Conservation (phyloP, 2,329 filamentous ascomycete species). For the Ophioceras dolichostomum region DNA sequence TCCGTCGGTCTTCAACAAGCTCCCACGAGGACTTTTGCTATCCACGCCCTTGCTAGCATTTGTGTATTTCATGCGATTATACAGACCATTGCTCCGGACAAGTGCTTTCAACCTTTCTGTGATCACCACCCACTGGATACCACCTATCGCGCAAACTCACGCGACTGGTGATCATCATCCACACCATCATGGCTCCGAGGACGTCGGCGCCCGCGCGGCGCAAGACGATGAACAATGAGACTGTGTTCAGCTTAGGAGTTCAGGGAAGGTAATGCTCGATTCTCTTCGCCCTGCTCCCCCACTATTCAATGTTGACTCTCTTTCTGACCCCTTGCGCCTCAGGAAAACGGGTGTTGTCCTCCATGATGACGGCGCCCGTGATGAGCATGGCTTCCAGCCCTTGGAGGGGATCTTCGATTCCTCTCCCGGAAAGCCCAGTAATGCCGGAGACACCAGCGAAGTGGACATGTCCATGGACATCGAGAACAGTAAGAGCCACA, state of each 20-base stretch:
- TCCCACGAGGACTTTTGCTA: too few species aligned
- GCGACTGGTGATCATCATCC: too few species aligned
- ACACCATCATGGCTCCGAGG: background rate
- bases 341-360: conserved; percentile 87
- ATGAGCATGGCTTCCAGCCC: conserved; percentile 86
- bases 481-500: conserved; percentile 21
- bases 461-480: conserved; percentile 43
- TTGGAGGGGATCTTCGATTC: conserved; percentile 73
- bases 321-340: too few species aligned
- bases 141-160: too few species aligned
- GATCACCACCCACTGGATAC: too few species aligned
- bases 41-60: too few species aligned
- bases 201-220: background rate
- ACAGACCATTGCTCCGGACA: too few species aligned
- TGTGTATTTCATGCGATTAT: too few species aligned
- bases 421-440: conserved; percentile 54
- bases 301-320: too few species aligned
- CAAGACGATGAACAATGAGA: background rate
- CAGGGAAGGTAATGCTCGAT: background rate
- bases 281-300: background rate
- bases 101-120: too few species aligned
- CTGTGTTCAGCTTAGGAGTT: background rate
- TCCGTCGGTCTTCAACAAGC: too few species aligned
- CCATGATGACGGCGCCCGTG: conserved; percentile 65
- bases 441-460: conserved; percentile 15